Base-by-base conservation (phyloP, 208 protist species). In the Crithidia bombi region DNA sequence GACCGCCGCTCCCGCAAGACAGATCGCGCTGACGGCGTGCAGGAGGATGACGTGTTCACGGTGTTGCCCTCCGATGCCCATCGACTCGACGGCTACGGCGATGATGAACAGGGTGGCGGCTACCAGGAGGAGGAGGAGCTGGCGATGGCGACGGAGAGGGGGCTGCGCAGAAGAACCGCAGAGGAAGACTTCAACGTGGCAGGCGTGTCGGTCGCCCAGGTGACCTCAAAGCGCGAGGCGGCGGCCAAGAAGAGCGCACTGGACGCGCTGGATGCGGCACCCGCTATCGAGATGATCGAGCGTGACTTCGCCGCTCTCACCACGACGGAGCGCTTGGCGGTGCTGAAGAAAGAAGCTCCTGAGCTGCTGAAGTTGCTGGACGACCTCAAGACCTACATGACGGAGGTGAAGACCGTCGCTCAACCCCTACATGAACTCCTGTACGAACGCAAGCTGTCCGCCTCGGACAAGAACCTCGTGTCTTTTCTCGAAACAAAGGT, bases 401-500 rank as follows among this genome's bases (percentile, higher is more conserved):
- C 49, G 3, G 91, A 96, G 69, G 91, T 97, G n/a, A 93, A 92
- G 78, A 71, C 76, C 57, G 85, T 95, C 19, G 82, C 91, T 17
- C 80, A 91, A 69, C 91, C 91, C 25, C 73, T 97, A 21, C 79
- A 94, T 25, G 85, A 92, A 54, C 82, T 96, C 52, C 73, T 98
- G 17, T 89, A 93, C 69, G 79, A 87, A 54, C 85, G 87, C 56
- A 89, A 90, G 46, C 64, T 94, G 7, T 84, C 87, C 32, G 78
- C 81, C 12, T 73, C 81, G 1, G 81, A 93, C 39, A 86, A 87
- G 47, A 86, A 96, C 65, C 83, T 98, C 39, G 83, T 94, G 14
- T 83, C 86, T 2, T 97, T 95, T 63, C 75, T 97, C 11, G 89
- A 96, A 56, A 95, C 85, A n/a, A 96, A 96, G 67, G 85, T 94